Evolutionary conservation across 805 yeast genomes (phyloP).

Genomic region (Tetrapisispora fleetii): DNA sequence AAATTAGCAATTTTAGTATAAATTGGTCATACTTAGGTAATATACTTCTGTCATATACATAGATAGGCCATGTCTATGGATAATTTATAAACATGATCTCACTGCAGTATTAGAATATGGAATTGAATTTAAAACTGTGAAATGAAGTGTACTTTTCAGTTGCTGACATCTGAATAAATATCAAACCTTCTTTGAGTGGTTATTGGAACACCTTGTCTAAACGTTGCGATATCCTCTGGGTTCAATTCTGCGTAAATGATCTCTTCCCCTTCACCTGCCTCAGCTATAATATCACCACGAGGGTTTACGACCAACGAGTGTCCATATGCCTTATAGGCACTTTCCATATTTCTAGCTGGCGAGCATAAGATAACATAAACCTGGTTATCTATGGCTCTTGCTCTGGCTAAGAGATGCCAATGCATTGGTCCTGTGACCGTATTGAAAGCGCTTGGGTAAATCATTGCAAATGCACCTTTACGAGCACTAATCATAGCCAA

Average conservation of each 20-base stretch:
- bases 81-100: too few species aligned
- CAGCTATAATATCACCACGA: constrained; percentile 48
- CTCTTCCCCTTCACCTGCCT: constrained; percentile 73
- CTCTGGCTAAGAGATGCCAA: constrained; percentile 67
- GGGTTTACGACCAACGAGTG: constrained; percentile 60
- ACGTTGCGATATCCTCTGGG: constrained; percentile 44
- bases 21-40: neutral
- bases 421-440: constrained; percentile 78
- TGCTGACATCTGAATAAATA: constrained; percentile 32
- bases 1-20: too few species aligned
- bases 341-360: constrained; percentile 68
- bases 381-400: constrained; percentile 71
- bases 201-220: constrained; percentile 62
- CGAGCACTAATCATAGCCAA: constrained; percentile 63
- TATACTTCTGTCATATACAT: too few species aligned
- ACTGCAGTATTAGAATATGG: neutral
- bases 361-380: constrained; percentile 69
- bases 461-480: constrained; percentile 60
- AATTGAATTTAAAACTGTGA: neutral
- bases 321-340: constrained; percentile 55
- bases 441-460: constrained; percentile 78
- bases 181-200: constrained; percentile 63
- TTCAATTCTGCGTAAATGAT: constrained; percentile 67
- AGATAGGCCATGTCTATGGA: too few species aligned
- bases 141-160: neutral